A percentile compares a stretch with the other conserved stretches of the same genome.
Conservation (phyloP, 2,329 filamentous ascomycete species). For the Pseudogymnoascus pannorum region DNA sequence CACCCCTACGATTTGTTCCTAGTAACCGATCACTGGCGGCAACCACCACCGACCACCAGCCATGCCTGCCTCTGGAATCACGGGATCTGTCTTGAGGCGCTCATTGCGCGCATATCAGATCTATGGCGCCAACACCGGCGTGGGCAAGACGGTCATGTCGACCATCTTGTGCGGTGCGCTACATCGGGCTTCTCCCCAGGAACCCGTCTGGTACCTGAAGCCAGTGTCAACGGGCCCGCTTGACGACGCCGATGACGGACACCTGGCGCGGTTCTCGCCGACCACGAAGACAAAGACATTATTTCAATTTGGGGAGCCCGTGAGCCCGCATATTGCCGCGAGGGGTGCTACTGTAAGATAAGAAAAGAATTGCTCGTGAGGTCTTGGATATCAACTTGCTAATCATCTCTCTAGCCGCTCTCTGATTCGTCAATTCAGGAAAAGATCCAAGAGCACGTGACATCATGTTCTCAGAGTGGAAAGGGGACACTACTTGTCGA, state of each 20-base stretch:
- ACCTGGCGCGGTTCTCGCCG: conserved; percentile 53
- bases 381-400: conserved; percentile 35
- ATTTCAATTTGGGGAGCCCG: conserved; percentile 64
- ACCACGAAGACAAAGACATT: conserved; percentile 51
- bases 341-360: conserved; percentile 18
- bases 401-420: conserved; percentile 33
- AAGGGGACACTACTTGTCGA: conserved; percentile 64
- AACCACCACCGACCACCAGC: background rate
- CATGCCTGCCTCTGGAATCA: conserved; percentile 42
- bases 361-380: conserved; percentile 9
- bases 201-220: conserved; percentile 62
- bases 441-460: conserved; percentile 40
- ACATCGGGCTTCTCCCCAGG: conserved; percentile 36
- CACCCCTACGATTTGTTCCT: background rate
- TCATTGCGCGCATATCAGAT: conserved; percentile 64
- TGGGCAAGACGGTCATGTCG: conserved; percentile 77
- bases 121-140: conserved; percentile 77
- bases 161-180: conserved; percentile 63
- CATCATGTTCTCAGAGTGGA: conserved; percentile 34
- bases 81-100: conserved; percentile 50
- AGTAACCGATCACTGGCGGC: conserved; percentile 1
- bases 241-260: conserved; percentile 59
- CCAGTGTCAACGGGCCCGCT: conserved; percentile 70
- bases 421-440: conserved; percentile 45
- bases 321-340: conserved; percentile 73